Conservation (phyloP, 208 protist species). For the Wallacemonas sp. region DNA sequence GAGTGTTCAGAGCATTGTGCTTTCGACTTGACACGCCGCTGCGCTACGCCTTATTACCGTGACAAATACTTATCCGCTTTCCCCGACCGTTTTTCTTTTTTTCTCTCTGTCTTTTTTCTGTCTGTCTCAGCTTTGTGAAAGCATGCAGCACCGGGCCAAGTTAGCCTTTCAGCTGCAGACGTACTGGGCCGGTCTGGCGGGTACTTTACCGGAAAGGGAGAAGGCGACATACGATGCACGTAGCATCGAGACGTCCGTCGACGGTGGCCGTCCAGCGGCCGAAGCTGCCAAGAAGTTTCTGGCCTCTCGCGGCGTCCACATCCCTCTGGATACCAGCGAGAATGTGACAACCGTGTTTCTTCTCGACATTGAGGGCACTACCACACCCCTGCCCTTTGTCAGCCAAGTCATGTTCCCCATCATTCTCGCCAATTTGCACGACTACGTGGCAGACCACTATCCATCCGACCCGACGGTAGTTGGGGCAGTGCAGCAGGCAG, state of each 20-base stretch:
- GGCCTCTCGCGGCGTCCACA: neutral
- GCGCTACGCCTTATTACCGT: no score
- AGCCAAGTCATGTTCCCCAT: conserved; percentile 54
- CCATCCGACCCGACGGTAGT: conserved; percentile 22
- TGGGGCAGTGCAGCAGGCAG: conserved; percentile 11
- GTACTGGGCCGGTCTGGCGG: conserved; percentile 20
- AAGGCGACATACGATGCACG: conserved; percentile 1
- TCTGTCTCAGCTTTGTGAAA: no score
- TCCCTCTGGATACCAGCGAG: neutral
- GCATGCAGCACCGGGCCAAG: conserved; percentile 19
- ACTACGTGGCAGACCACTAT: conserved; percentile 41
- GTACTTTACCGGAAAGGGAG: conserved; percentile 14
- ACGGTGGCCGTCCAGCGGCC: neutral
- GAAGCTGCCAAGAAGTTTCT: conserved; percentile 1
- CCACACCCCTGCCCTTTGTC: conserved; percentile 70
- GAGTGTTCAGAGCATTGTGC: no score
- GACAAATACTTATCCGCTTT: no score
- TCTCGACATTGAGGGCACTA: conserved; percentile 84
- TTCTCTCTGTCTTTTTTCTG: conserved; percentile 10
- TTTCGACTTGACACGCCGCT: no score
- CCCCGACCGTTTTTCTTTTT: conserved; percentile 16
- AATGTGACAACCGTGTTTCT: conserved; percentile 35
- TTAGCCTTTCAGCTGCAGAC: conserved; percentile 17
- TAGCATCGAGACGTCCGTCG: neutral
- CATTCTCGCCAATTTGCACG: conserved; percentile 19